These are phyloP conservation scores for Ceratocystis albifundus DNA, from an alignment of 2,329 filamentous ascomycete species.

Conservation along the genomic window DNA sequence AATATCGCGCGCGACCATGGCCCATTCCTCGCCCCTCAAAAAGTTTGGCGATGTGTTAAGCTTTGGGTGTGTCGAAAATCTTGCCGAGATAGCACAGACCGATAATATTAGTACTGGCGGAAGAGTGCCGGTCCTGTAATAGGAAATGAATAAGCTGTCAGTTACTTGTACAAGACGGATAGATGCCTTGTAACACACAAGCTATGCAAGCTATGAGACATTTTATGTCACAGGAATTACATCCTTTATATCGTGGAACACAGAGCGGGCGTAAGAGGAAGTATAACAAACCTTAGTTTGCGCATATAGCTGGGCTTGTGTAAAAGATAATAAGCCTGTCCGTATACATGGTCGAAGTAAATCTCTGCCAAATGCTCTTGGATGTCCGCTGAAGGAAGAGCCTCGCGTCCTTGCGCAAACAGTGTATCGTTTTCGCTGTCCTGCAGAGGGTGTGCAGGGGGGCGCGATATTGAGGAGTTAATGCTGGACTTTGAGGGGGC, in stretches of 20 bases:
- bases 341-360: constrained; percentile 92
- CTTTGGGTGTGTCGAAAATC: constrained; percentile 82
- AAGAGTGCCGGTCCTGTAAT: constrained; percentile 55
- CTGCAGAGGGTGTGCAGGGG: constrained; percentile 30
- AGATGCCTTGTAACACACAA: constrained; percentile 23
- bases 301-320: constrained; percentile 98
- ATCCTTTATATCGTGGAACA: background rate
- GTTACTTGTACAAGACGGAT: constrained; percentile 20
- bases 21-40: constrained; percentile 83
- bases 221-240: background rate
- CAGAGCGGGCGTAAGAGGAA: too few relatives aligned
- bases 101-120: constrained; percentile 88
- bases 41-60: constrained; percentile 65
- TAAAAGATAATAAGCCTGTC: constrained; percentile 84
- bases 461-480: constrained; percentile 5
- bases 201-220: constrained; percentile 4
- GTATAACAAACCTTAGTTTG: constrained; percentile 52
- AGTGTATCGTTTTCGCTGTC: constrained; percentile 65
- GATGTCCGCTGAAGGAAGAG: constrained; percentile 71
- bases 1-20: constrained; percentile 73
- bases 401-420: constrained; percentile 69
- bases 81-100: constrained; percentile 87
- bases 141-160: constrained; percentile 20
- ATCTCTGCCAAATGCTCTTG: constrained; percentile 90
- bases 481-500: constrained; percentile 43